phyloP scores from a whole-genome alignment of 495 filamentous ascomycete species.

The Chaetomidium leptoderma region DNA sequence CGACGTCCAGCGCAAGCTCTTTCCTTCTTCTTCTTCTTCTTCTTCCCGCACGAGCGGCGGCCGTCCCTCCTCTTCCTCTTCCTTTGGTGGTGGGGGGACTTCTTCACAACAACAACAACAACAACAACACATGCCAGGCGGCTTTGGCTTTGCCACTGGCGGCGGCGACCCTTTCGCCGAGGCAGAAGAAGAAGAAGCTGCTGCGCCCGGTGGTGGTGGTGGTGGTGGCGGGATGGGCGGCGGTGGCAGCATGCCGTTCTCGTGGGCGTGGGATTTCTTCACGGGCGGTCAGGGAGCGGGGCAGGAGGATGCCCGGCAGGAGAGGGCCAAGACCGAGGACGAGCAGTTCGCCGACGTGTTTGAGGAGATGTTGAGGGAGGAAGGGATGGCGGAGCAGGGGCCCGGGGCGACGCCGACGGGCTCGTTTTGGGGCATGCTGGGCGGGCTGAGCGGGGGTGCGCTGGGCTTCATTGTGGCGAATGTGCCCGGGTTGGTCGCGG shows the following conservation, averaged over 20 bases:
- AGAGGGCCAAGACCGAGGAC: slow-evolving; percentile 47
- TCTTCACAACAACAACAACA: no score
- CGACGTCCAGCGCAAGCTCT: slow-evolving; percentile 61
- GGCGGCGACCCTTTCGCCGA: slow-evolving; percentile 52
- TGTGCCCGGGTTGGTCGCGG: slow-evolving; percentile 80
- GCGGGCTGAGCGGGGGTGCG: slow-evolving; percentile 80
- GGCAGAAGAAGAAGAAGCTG: slow-evolving; percentile 43
- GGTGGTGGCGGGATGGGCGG: slow-evolving; percentile 43
- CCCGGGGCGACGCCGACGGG: slow-evolving; percentile 55
- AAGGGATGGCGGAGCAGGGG: slow-evolving; percentile 66
- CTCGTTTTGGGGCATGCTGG: slow-evolving; percentile 81
- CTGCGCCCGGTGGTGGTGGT: no score
- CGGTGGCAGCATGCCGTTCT: slow-evolving; percentile 37
- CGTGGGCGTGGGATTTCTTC: slow-evolving; percentile 52
- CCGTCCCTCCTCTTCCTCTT: neutral
- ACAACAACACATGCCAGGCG: slow-evolving; percentile 24
- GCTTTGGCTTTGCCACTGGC: slow-evolving; percentile 27
- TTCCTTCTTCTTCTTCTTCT: slow-evolving; percentile 23
- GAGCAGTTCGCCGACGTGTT: slow-evolving; percentile 88
- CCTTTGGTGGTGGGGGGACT: neutral
- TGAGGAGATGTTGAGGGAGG: slow-evolving; percentile 96
- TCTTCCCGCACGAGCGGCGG: slow-evolving; percentile 26
- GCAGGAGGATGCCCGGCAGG: slow-evolving; percentile 12
- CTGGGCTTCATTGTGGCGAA: slow-evolving; percentile 95
- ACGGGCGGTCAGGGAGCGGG: slow-evolving; percentile 26